Evolutionary conservation across 495 filamentous ascomycete genomes (phyloP).

Genomic region (Penicillium daleae): DNA sequence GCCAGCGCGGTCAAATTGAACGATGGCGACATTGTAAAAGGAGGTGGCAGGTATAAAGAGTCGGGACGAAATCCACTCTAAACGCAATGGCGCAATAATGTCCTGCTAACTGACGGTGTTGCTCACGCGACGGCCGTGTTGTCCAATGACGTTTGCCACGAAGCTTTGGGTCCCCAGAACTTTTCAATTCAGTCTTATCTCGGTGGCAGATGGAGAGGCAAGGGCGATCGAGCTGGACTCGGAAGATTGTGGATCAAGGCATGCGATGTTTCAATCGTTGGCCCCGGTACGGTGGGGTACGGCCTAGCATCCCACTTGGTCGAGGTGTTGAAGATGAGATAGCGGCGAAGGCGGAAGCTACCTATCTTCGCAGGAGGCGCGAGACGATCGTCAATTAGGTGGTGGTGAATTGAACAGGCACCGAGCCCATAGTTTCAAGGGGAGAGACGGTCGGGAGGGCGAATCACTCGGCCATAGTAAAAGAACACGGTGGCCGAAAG

Average conservation of each 20-base stretch:
- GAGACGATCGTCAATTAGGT: background rate
- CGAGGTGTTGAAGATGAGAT: background rate
- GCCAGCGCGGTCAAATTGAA: slow-evolving; percentile 37
- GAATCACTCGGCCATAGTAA: slow-evolving; percentile 9
- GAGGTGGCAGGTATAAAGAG: background rate
- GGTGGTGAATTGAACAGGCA: background rate
- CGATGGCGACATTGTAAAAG: slow-evolving; percentile 20
- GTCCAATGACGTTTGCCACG: background rate
- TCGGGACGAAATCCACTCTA: background rate
- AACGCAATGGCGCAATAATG: background rate
- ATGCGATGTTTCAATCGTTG: slow-evolving; percentile 20
- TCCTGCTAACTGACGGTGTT: background rate
- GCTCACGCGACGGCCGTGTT: background rate
- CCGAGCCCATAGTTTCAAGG: slow-evolving; percentile 4
- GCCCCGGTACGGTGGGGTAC: slow-evolving; percentile 24
- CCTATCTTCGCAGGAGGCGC: slow-evolving; percentile 2
- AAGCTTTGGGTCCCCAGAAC: background rate
- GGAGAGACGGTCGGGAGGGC: background rate
- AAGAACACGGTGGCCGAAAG: slow-evolving; percentile 34
- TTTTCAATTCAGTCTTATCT: background rate
- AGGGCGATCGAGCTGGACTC: background rate
- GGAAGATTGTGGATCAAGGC: slow-evolving; percentile 15
- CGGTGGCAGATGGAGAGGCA: background rate
- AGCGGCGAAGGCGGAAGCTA: background rate
- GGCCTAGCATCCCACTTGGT: slow-evolving; percentile 21